Evolutionary conservation across 768 basidiomycete genomes (phyloP), one percentile per base, ranked within the genome.

Genomic region (Rhizopogon sp.): DNA sequence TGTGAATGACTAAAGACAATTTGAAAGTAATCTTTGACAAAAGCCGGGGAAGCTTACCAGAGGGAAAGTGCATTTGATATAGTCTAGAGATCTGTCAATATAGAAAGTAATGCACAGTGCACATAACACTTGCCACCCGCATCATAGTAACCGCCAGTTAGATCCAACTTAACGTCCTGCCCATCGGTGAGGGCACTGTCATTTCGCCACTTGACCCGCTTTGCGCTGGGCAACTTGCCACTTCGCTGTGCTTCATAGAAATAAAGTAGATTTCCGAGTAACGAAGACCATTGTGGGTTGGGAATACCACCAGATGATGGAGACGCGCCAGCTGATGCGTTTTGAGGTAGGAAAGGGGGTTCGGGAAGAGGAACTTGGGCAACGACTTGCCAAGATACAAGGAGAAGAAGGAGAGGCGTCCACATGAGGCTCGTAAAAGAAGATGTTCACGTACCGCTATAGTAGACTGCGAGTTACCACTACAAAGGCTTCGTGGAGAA

Each of bases 241-340:
- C 88, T 90, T 17, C 94, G 78, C 64, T 97, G 94, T 1, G 86
- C 93, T 58, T 97, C 94, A 64, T 94, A 97, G 69, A 96, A 96
- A 65, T 84, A 96, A 28, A 96, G 66, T 28, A 87, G 69, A 66
- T 87, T 84, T 3, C 93, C 94, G 0, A 96, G 79, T 3, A 96
- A 69, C 47, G 76, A 86, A 5, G 85, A 79, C 92, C 93, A 96
- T 66, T 93, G 90, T 3, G 80, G 62, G 66, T 93, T 93, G 41
- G 88, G 84, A 57, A 66, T 60, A 8, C 71, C 68, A 13, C 71
- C 59, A 9, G 68, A 29, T n/a, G 83, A 78, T 16, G 75, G 60
- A 42, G 76, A 60, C 13, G 86, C 76, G 29, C 87, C 88, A 1
- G 72, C 70, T 14, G 83, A 73, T 11, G 81, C 71, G 62, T 78